Base-by-base conservation (phyloP, 2,329 filamentous ascomycete genomes). In the Colletotrichum ledebouriae region DNA sequence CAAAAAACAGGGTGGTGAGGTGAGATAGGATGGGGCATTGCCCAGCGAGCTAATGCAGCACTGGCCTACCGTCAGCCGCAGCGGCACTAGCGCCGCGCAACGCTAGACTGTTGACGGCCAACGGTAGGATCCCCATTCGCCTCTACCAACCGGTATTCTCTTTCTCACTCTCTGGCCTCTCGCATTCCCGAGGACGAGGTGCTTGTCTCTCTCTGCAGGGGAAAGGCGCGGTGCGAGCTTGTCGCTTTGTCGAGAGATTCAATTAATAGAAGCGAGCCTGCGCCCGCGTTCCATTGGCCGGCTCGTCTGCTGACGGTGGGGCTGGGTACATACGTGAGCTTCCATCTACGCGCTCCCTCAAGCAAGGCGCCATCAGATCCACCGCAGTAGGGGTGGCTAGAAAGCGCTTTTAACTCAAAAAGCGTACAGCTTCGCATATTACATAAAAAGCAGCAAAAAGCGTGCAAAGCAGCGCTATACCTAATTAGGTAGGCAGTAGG, bases 261-360 rank as follows among this genome's bases (percentile, higher is more conserved):
- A 65, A 68, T 68, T 49, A 68, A 55, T 68, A 65, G 60, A 53
- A 59, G 34, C 64, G 63, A 22, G 22, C 22, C 22, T 22, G 22
- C 22, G 34, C 10, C 59, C 53, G n/a, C 60, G 33, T 64, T 64
- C 53, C 60, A 68, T 58, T 64, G 46, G 53, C 33, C 29, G 55
- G 64, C 59, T 65, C 13, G 20, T 41, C 39, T 65, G 60, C 65
- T 65, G 29, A 65, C 60, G 39, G 52, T 58, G 59, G 64, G 58
- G 49, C 58, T 62, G 39, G 20, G 50, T 29, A 29, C 25, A 29
- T 29, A 25, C 11, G 11, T 34, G 49, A 33, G 49, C 37, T 39
- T 13, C 52, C 29, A 20, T 55, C 53, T 15, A 20, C 46, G 6
- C 25, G 25, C 25, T 25, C 3, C 25, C 25, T 25, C 6, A 25